Evolutionary conservation across 257 asterid species (phyloP), one percentile per base, ranked within the genome.

Genomic region (Salvia splendens): DNA sequence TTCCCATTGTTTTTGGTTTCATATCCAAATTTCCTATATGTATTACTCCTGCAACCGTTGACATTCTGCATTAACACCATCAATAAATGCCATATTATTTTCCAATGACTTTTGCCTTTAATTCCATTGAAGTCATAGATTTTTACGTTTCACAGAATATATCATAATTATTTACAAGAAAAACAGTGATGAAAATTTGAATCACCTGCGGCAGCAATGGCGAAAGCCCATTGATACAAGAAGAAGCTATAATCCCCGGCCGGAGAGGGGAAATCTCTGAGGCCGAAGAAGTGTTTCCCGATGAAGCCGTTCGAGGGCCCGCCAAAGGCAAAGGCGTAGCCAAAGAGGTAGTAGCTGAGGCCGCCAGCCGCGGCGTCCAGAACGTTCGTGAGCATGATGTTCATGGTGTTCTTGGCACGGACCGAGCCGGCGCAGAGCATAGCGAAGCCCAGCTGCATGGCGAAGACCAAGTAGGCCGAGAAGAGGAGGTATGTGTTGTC

Each of bases 351-450:
- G 58, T 86, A 86, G 70, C 89, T 83, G 17, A 86, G 71, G 28
- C 93, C 93, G 7, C 93, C 93, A 17, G 93, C 89, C 4, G 93
- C 93, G 11, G 93, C 93, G 57, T 86, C 93, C 30, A 86, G 89
- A 9, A 86, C 89, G 60, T 86, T 86, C 10, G 93, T 86, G 48
- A 86, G 75, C 75, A 70, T 70, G 55, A 70, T 70, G 48, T 70
- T 70, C 75, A 70, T 70, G 56, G 75, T 70, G 69, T 70, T 70
- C 46, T 70, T 70, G 69, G 75, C 75, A 4, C 75, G 75, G 47
- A 70, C 75, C 11, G 93, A 86, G 61, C 93, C 93, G 11, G 93
- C 93, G 64, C 93, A 86, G 10, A 86, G 83, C 93, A 86, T 86
- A 8, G 93, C 93, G 61, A 86, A 86, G 2, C 93, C 93, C 3